These are phyloP conservation scores for Cladophialophora carrionii DNA, from an alignment of 2,329 filamentous ascomycete species.

Conservation along the genomic window DNA sequence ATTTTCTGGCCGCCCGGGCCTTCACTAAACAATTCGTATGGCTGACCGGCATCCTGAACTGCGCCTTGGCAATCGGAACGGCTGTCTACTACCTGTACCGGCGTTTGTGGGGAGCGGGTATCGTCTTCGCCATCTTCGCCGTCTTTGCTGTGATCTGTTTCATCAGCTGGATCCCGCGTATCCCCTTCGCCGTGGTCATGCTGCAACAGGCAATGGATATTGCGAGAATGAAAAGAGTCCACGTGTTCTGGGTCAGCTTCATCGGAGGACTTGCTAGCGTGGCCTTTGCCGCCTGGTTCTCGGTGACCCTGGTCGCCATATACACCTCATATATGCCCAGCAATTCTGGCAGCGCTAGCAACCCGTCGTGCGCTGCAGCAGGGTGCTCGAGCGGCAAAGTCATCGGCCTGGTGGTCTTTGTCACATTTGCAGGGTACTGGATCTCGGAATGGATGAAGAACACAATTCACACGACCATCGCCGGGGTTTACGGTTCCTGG, in stretches of 20 bases:
- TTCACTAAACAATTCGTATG: conserved; percentile 93
- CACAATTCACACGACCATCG: conserved; percentile 83
- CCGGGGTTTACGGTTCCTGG: conserved; percentile 90
- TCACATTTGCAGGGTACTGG: conserved; percentile 93
- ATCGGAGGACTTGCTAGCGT: conserved; percentile 76
- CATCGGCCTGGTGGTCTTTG: conserved; percentile 80
- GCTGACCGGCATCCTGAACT: conserved; percentile 87
- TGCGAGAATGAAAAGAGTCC: conserved; percentile 73
- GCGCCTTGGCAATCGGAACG: conserved; percentile 79
- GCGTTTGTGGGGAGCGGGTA: conserved; percentile 79
- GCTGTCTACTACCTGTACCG: conserved; percentile 81
- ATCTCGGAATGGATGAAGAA: conserved; percentile 93
- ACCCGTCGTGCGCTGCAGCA: conserved; percentile 58
- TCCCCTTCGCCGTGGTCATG: conserved; percentile 90
- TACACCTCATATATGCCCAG: conserved; percentile 81
- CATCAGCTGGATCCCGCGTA: conserved; percentile 83
- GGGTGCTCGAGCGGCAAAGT: conserved; percentile 75
- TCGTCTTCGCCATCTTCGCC: conserved; percentile 83
- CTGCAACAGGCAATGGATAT: conserved; percentile 83
- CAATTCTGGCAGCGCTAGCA: conserved; percentile 46
- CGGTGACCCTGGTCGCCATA: conserved; percentile 80
- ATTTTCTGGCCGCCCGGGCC: conserved; percentile 72
- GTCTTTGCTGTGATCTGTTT: conserved; percentile 81
- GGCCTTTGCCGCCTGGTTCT: conserved; percentile 81
- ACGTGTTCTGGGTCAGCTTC: conserved; percentile 84